Evolutionary conservation across 768 basidiomycete species (phyloP).

Genomic region (Suillus variegatus): DNA sequence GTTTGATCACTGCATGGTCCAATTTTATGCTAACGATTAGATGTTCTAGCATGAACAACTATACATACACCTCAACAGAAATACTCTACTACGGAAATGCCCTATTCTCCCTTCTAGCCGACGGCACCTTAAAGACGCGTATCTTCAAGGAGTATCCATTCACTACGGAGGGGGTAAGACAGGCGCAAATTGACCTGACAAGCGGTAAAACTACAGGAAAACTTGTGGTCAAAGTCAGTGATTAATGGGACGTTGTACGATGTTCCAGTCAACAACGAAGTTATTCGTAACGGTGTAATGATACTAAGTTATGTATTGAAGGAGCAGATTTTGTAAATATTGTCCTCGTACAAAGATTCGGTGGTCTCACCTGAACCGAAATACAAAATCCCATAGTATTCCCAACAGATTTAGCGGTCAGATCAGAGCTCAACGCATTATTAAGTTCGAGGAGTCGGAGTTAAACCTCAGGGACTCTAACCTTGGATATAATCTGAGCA

Average conservation of each 20-base stretch:
- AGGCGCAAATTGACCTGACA: conserved; percentile 78
- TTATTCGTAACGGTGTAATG: background rate
- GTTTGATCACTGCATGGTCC: conserved; percentile 16
- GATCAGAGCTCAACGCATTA: too few relatives aligned
- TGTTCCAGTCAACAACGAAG: background rate
- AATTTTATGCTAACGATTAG: conserved; percentile 10
- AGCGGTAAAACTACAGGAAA: conserved; percentile 85
- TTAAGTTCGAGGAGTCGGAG: too few relatives aligned
- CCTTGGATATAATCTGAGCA: too few relatives aligned
- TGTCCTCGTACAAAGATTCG: background rate
- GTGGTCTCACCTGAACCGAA: background rate
- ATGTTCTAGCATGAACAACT: conserved; percentile 62
- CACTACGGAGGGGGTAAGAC: conserved; percentile 72
- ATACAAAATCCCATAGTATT: background rate
- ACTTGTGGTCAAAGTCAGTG: conserved; percentile 69
- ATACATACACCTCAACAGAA: conserved; percentile 75
- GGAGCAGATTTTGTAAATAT: background rate
- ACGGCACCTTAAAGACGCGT: conserved; percentile 63
- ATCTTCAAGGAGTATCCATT: conserved; percentile 83
- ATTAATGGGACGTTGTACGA: conserved; percentile 10
- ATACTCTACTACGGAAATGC: conserved; percentile 61
- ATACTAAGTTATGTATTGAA: background rate
- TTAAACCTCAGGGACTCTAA: too few relatives aligned
- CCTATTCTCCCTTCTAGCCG: conserved; percentile 61
- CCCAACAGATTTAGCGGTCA: background rate